Evolutionary conservation across 495 filamentous ascomycete genomes (phyloP).

Genomic region (Oidiodendron maius): DNA sequence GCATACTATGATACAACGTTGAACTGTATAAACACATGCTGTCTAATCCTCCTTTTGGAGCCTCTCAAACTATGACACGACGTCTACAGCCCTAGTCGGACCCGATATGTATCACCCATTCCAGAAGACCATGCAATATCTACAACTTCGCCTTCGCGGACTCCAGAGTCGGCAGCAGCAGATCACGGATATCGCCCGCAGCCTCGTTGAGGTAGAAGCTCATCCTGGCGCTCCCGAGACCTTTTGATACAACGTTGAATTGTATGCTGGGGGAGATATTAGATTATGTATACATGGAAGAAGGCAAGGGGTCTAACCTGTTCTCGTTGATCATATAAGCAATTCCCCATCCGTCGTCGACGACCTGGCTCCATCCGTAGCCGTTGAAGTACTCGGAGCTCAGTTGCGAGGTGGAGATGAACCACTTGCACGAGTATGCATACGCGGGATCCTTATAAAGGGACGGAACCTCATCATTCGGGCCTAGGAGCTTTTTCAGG

Average conservation of each 20-base stretch:
- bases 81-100: background rate
- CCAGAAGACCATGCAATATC: no score
- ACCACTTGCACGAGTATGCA: constrained; percentile 83
- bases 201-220: constrained; percentile 92
- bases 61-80: constrained; percentile 1
- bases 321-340: constrained; percentile 99
- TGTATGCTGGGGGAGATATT: constrained; percentile 58
- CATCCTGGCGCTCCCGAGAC: constrained; percentile 86
- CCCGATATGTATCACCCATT: no score
- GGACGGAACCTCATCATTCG: constrained; percentile 74
- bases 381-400: constrained; percentile 98
- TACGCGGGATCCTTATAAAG: constrained; percentile 86
- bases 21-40: no score
- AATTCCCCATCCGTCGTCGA: constrained; percentile 93
- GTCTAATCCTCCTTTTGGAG: background rate
- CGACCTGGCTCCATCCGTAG: constrained; percentile 98
- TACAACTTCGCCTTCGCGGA: constrained; percentile 88
- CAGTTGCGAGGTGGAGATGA: constrained; percentile 79
- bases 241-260: constrained; percentile 98
- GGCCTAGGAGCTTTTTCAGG: constrained; percentile 81
- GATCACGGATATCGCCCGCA: constrained; percentile 80
- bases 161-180: constrained; percentile 78
- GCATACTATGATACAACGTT: no score
- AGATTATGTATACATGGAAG: background rate
- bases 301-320: constrained; percentile 33